Evolutionary conservation across 805 yeast genomes (phyloP), one percentile per base, ranked within the genome.

Genomic region (Ogataea paradorogensis): DNA sequence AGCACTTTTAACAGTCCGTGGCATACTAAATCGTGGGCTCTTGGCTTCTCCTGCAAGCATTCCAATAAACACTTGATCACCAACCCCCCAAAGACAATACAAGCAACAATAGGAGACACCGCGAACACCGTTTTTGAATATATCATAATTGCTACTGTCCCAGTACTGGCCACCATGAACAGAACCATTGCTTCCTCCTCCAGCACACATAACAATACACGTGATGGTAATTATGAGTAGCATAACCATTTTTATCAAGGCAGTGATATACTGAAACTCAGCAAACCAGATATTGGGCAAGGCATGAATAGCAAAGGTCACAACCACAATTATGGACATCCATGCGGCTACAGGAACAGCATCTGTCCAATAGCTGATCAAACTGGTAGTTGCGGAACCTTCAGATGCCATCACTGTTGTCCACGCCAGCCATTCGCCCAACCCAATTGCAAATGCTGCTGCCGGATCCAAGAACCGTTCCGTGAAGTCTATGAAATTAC

Each of bases 391-490:
- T 11, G 45, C 45, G 13, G 45, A 41, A 5, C 45, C 45, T 27
- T 41, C 45, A 7, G 45, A 41, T 8, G 45, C 45, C 45, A 41
- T 41, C 13, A 41, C 45, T 9, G 45, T 36, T 13, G 45, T 41
- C 45, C 45, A 41, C 2, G 45, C 45, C 11, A 41, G 41, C 45
- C 45, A 41, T 31, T 41, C 45, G 2, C 45, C 45, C 7, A 36
- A 20, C 13, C 45, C 45, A 27, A 41, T 15, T 13, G 45, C 45
- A 41, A 41, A 41, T 3, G 45, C 45, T 6, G 45, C 45, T 13
- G 45, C 45, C 25, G 45, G 45, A 16, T 41, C 45, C 18, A 41
- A 23, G 16, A 41, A 41, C 10, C 45, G 25, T 18, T 41, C 45
- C 9, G 45, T 35, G 23, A 41, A 41, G 15, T 36, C 45, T 26